These are phyloP conservation scores for Fusarium multiceps DNA, from an alignment of 2,329 filamentous ascomycete genomes.

Conservation along the genomic window DNA sequence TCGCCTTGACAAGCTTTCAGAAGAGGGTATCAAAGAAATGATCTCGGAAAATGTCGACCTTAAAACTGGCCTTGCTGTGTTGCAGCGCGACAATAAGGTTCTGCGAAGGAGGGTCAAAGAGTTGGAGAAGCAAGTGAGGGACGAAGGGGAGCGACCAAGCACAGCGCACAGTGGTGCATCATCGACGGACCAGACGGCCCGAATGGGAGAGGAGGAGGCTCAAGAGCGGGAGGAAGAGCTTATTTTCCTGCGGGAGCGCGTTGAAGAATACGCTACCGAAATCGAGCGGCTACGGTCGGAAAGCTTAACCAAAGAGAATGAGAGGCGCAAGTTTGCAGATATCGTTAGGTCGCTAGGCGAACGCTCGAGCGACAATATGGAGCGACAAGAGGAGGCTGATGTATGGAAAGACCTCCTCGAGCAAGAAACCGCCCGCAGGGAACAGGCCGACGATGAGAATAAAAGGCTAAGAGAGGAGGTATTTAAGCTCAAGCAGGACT, in stretches of 20 bases:
- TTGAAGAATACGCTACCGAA: slow-evolving; percentile 85
- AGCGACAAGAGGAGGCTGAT: slow-evolving; percentile 74
- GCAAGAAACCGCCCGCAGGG: slow-evolving; percentile 87
- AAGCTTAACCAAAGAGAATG: slow-evolving; percentile 80
- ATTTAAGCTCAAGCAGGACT: slow-evolving; percentile 74
- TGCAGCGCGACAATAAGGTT: slow-evolving; percentile 90
- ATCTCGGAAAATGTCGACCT: slow-evolving; percentile 97
- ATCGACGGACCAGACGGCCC: slow-evolving; percentile 68
- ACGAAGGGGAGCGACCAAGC: slow-evolving; percentile 71
- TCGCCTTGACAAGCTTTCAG: slow-evolving; percentile 89
- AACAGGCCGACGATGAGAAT: slow-evolving; percentile 92
- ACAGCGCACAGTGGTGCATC: slow-evolving; percentile 68
- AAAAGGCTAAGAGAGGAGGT: slow-evolving; percentile 85
- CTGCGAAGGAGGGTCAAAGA: slow-evolving; percentile 85
- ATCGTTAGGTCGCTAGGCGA: slow-evolving; percentile 70
- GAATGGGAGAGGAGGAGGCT: slow-evolving; percentile 67
- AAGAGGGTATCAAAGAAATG: slow-evolving; percentile 97
- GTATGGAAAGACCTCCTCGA: slow-evolving; percentile 97
- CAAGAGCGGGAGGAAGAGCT: slow-evolving; percentile 87
- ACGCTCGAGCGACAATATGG: slow-evolving; percentile 62
- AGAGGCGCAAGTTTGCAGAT: slow-evolving; percentile 88
- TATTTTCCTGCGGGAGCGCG: slow-evolving; percentile 81
- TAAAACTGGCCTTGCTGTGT: slow-evolving; percentile 87
- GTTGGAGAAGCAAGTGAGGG: slow-evolving; percentile 81
- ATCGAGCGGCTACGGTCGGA: slow-evolving; percentile 86